Base-by-base conservation (phyloP, 2,329 filamentous ascomycete species). In the Acrocalymma vagum region DNA sequence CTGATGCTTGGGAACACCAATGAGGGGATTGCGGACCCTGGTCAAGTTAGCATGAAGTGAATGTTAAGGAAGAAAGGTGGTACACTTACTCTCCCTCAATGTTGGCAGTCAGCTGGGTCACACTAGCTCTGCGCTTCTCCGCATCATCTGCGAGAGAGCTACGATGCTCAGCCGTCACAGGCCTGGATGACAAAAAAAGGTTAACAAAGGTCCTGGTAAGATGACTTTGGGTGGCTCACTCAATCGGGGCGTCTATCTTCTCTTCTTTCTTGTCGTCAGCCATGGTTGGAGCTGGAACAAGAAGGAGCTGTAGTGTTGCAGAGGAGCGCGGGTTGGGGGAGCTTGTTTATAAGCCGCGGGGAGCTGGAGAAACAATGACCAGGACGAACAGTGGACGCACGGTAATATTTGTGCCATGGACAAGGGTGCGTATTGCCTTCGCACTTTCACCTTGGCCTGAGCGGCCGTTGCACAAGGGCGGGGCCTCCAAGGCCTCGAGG, bases 11-110 rank as follows among this genome's bases (percentile, higher is more conserved):
- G 81, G 68, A 28, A 86, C 73, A 26, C 78, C 81, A 18, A 78
- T 72, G 3, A 87, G 71, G 20, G 80, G 80, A 51, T 84, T 84
- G 35, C 73, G 70, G 56, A 82, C 77, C 51, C 79, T 81, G 45
- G 4, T 10, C 14, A 15, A 8, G 29, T 60, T n/a, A 53, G 46
- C 20, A 17, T 17, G 3, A 25, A 29, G 7, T 9, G 22, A n/a
- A 14, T n/a, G n/a, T n/a, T n/a, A 17, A 13, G 9, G 18, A 29
- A 22, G 6, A 13, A 23, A n/a, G 4, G 16, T 11, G 14, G 11
- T 20, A 4, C 18, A 59, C 65, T 46, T 53, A 68, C 62, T 67
- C 63, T 40, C 63, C 63, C 13, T 59, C 58, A 2, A 53, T 30
- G 20, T 69, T 67, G 38, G 52, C 45, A 7, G 58, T 65, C 34